Percentiles rank a stretch among this genome's conserved stretches.
Conservation (phyloP, 768 basidiomycete species). For the Boletus bicolor region DNA sequence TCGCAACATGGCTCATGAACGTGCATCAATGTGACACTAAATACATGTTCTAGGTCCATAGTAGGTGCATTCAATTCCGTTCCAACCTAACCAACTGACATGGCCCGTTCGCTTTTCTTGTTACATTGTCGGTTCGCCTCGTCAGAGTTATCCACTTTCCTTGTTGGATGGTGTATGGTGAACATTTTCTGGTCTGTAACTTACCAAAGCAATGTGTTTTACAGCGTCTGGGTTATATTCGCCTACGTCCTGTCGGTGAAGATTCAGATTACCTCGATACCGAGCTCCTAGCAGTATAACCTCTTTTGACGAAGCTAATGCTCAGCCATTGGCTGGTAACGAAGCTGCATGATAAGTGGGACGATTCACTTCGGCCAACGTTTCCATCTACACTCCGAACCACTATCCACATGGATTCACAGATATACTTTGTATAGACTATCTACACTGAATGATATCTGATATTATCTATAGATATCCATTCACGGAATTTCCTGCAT, state of each 20-base stretch:
- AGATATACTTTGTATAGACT: neutral
- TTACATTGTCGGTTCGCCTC: neutral
- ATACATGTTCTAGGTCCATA: neutral
- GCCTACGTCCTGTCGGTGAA: neutral
- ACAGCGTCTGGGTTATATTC: neutral
- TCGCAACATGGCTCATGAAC: constrained; percentile 21
- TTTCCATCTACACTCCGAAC: neutral
- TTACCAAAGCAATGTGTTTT: neutral
- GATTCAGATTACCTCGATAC: neutral
- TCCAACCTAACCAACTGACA: neutral
- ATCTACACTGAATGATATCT: neutral
- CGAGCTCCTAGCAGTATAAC: neutral
- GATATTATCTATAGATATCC: constrained; percentile 33
- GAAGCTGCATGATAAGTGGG: neutral
- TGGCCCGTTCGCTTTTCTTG: neutral
- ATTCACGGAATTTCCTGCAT: constrained; percentile 45
- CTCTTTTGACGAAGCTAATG: neutral
- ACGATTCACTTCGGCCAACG: neutral
- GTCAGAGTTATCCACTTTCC: neutral
- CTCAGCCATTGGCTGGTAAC: neutral
- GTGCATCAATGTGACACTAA: constrained; percentile 15
- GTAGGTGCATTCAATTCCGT: neutral
- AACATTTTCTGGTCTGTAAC: neutral
- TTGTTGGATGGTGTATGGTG: neutral
- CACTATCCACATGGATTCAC: neutral